These are phyloP conservation scores for Mycotypha africana DNA, from an alignment of 371 early-diverging fungal genomes.

Conservation along the genomic window DNA sequence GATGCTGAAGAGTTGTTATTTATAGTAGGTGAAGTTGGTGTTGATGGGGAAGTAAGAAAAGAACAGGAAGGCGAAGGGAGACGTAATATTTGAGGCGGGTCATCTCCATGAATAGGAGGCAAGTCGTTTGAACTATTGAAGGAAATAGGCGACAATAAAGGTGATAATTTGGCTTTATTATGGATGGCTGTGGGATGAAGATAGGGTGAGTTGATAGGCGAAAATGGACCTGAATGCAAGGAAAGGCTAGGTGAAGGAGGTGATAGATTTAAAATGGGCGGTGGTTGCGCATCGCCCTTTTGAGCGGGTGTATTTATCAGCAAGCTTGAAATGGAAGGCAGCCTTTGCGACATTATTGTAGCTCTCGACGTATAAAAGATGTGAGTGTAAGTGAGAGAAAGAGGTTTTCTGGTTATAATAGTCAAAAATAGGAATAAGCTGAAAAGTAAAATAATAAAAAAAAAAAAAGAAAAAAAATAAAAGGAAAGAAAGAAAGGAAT, in stretches of 20 bases:
- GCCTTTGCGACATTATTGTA: constrained; percentile 2
- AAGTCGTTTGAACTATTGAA: neutral
- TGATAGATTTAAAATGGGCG: constrained; percentile 1
- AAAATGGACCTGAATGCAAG: too few relatives aligned
- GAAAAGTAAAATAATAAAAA: neutral
- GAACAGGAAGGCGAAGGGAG: constrained; percentile 6
- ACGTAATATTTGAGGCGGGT: constrained; percentile 12
- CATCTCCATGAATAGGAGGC: constrained; percentile 15
- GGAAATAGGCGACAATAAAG: constrained; percentile 10
- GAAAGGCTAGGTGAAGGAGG: constrained; percentile 1
- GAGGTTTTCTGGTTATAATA: too few relatives aligned
- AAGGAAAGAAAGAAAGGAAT: constrained; percentile 2
- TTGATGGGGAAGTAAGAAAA: too few relatives aligned
- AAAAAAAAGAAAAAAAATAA: constrained; percentile 7
- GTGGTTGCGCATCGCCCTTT: too few relatives aligned
- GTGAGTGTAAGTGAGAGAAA: neutral
- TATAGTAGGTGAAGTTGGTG: too few relatives aligned
- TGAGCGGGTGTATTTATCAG: constrained; percentile 10
- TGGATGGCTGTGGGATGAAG: too few relatives aligned
- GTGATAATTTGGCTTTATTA: constrained; percentile 9
- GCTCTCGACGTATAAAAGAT: neutral
- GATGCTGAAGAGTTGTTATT: too few relatives aligned
- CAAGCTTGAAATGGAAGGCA: constrained; percentile 30
- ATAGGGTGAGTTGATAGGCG: too few relatives aligned
- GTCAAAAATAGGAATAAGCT: too few relatives aligned